These are phyloP conservation scores for Prillingera fragicola DNA, from an alignment of 1,284 basidiomycete genomes.

Conservation along the genomic window DNA sequence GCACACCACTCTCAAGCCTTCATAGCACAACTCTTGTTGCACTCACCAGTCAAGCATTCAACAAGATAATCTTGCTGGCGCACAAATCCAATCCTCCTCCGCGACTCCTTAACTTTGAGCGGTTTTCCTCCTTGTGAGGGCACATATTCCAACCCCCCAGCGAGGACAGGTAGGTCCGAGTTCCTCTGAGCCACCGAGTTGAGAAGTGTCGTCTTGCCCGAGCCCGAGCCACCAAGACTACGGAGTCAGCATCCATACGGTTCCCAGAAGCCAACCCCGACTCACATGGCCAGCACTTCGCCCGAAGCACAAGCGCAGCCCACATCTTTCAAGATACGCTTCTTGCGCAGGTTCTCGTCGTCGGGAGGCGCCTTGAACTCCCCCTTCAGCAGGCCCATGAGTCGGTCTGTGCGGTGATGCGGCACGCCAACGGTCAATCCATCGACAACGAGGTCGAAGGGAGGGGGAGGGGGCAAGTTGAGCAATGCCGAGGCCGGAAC, in stretches of 20 bases:
- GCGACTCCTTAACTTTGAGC: slow-evolving; percentile 30
- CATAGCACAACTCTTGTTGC: not conserved
- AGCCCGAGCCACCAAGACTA: slow-evolving; percentile 45
- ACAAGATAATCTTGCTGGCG: slow-evolving; percentile 46
- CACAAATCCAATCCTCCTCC: slow-evolving; percentile 46
- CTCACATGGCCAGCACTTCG: slow-evolving; percentile 48
- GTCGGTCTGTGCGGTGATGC: slow-evolving; percentile 2
- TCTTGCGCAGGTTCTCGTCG: slow-evolving; percentile 18
- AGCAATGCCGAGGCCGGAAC: slow-evolving; percentile 22
- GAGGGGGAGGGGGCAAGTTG: slow-evolving; percentile 45
- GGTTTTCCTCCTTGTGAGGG: slow-evolving; percentile 1
- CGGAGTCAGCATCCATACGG: not conserved
- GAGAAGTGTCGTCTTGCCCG: slow-evolving; percentile 49
- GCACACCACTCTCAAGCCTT: too few species aligned
- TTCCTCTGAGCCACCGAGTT: slow-evolving; percentile 46
- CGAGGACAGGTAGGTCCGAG: slow-evolving; percentile 37
- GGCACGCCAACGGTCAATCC: slow-evolving; percentile 45
- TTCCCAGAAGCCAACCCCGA: not conserved
- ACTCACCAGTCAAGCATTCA: slow-evolving; percentile 46
- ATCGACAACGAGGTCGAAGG: slow-evolving; percentile 41
- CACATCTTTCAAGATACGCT: slow-evolving; percentile 44
- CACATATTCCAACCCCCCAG: slow-evolving; percentile 34
- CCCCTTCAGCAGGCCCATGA: slow-evolving; percentile 5
- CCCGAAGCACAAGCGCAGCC: slow-evolving; percentile 41
- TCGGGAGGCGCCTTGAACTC: slow-evolving; percentile 7